Base-by-base conservation (phyloP, 805 yeast species). In the Wickerhamomyces hampshirensis region DNA sequence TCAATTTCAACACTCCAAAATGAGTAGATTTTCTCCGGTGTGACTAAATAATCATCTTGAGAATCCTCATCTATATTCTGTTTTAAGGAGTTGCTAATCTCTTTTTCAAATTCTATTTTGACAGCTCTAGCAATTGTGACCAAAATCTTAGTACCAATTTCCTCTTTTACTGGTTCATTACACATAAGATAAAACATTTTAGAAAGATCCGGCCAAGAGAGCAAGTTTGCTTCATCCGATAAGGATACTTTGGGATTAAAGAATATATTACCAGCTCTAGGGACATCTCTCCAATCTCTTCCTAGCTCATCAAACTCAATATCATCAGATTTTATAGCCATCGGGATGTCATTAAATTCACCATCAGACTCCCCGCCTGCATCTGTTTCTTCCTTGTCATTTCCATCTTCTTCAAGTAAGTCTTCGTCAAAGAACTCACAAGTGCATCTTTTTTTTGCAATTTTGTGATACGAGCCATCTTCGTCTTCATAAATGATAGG, bases 251-350 rank as follows among this genome's bases (percentile, higher is more conserved):
- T 35, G 3, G 54, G 33, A 27, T 50, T 55, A 44, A 51, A 60
- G 26, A 60, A 56, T 10, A 60, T 56, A 50, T 82, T 82, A 1
- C 63, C 63, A 3, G 76, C 84, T 33, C 87, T 60, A 3, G 84
- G 82, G 10, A 79, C 65, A 55, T 80, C 88, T 47, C 87, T 61
- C 85, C 88, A 80, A 58, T 82, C 88, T 24, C 74, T 63, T 0
- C 85, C 86, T 31, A 65, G 54, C 18, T 73, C 69, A 52, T 78
- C 85, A 53, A 75, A 71, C 33, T 73, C 77, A 26, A 73, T 59
- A 16, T 48, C 50, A 1, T 60, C 52, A 4, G 67, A 53, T 42
- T 73, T 50, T 1, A 62, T 57, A 1, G 71, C 69, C 4, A 51
- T 43, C 10, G 62, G 58, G 4, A 47, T 45, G 5, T 28, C 33